Evolutionary conservation across 2,329 filamentous ascomycete species (phyloP), one percentile per base, ranked within the genome.

Genomic region (Aspergillus brunneoviolaceus): DNA sequence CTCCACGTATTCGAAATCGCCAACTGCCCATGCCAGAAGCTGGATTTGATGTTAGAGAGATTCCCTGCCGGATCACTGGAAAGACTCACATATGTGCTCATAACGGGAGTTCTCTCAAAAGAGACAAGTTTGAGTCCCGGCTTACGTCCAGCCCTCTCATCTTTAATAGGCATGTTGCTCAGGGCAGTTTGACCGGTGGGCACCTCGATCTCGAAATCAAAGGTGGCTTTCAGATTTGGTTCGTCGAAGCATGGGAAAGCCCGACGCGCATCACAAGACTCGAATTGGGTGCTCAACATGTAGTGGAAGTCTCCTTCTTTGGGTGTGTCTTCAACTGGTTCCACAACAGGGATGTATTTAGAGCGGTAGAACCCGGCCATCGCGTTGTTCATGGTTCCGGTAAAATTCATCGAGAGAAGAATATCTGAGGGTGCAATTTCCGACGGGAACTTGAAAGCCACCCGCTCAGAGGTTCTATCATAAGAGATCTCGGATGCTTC

Each of bases 191-290:
- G 89, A 67, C 94, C 91, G 51, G 89, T 88, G 16, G 95, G 94
- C 51, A 97, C 85, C 79, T 98, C 94, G 64, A 99, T 89, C 70
- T 92, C 85, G 61, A 99, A 90, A 76, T 97, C 93, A 72, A 97
- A 98, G 2, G 92, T 94, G 11, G 95, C 92, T 80, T 99, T 99
- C 65, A 98, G 84, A 71, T 96, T 96, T 48, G 95, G 95, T 80
- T 99, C 95, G 73, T 99, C 95, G 72, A 98, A 98, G 80, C 95
- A 99, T 51, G 95, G 95, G 79, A 99, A 97, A 9, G 95, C 94
- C 67, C 93, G 85, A 65, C 95, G 89, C 63, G 95, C 95, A 78
- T 99, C 95, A 72, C 92, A 96, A 50, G 93, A 89, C 81, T 99
- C 95, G 73, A 99, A 99, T 75, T 99, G 95, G 52, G 95, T 99